These are phyloP conservation scores for Phytophthora agathidicida DNA, from an alignment of 352 stramenopile species.

Conservation along the genomic window DNA sequence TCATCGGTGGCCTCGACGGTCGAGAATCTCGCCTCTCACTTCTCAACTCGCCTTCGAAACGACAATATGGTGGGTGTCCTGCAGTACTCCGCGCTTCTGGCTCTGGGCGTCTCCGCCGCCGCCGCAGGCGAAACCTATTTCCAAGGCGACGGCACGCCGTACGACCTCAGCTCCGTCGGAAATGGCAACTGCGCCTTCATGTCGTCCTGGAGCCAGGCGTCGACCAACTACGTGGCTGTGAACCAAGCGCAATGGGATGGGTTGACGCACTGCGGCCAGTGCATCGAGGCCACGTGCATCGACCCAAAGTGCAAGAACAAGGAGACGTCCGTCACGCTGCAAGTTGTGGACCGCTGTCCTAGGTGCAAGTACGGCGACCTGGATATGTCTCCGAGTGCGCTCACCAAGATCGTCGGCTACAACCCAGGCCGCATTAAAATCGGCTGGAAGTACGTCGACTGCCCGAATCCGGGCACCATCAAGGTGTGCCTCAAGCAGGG, in stretches of 20 bases:
- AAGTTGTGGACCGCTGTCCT: slow-evolving; percentile 31
- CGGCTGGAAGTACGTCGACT: slow-evolving; percentile 38
- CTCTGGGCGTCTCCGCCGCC: slow-evolving; percentile 7
- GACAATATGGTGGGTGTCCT: slow-evolving; percentile 27
- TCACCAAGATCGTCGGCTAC: slow-evolving; percentile 33
- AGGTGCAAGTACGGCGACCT: slow-evolving; percentile 30
- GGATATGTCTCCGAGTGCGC: slow-evolving; percentile 28
- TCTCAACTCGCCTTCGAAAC: slow-evolving; percentile 23
- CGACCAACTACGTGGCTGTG: slow-evolving; percentile 32
- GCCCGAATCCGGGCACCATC: slow-evolving; percentile 32
- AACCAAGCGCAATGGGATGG: slow-evolving; percentile 35
- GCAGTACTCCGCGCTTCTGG: slow-evolving; percentile 24
- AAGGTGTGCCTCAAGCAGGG: slow-evolving; percentile 34
- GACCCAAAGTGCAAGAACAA: slow-evolving; percentile 33
- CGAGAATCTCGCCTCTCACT: slow-evolving; percentile 16
- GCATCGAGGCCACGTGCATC: slow-evolving; percentile 34
- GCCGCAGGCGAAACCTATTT: slow-evolving; percentile 25
- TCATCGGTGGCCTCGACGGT: too few species aligned
- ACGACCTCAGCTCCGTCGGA: slow-evolving; percentile 15
- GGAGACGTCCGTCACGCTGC: slow-evolving; percentile 24
- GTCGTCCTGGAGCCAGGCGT: slow-evolving; percentile 24
- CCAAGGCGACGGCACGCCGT: slow-evolving; percentile 27
- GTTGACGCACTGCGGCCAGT: slow-evolving; percentile 32
- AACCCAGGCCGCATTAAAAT: slow-evolving; percentile 37
- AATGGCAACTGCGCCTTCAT: slow-evolving; percentile 34